Percentiles rank a stretch among this genome's conserved stretches.
phyloP scores from a whole-genome alignment of 768 basidiomycete species.

The Psilocybe azurescens region DNA sequence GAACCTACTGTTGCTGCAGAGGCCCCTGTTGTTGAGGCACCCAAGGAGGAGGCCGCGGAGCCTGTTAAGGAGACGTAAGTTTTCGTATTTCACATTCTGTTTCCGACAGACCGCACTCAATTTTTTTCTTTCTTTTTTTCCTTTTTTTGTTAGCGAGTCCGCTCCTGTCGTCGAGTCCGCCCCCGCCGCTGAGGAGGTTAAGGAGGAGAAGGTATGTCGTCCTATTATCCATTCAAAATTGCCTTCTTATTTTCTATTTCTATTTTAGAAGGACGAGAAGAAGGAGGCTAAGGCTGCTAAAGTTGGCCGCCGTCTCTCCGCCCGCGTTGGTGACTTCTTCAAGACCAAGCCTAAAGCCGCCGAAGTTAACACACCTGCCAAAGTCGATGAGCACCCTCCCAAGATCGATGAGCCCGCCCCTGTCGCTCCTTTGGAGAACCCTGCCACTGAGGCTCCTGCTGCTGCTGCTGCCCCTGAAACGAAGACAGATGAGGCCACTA shows the following conservation, averaged over 20 bases:
- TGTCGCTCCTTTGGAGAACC: constrained; percentile 85
- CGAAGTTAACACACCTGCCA: constrained; percentile 70
- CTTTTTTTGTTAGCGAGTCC: constrained; percentile 27
- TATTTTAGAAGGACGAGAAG: constrained; percentile 54
- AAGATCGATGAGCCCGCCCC: constrained; percentile 84
- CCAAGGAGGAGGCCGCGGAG: constrained; percentile 24
- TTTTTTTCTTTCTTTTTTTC: too few relatives aligned
- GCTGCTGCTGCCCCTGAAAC: constrained; percentile 42
- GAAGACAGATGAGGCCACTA: constrained; percentile 41
- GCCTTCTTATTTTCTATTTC: background rate
- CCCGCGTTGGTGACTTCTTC: constrained; percentile 85
- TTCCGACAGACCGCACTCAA: background rate
- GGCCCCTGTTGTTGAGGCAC: constrained; percentile 25
- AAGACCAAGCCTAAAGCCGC: constrained; percentile 71
- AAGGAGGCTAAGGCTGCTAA: constrained; percentile 59
- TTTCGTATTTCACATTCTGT: background rate
- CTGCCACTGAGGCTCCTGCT: constrained; percentile 55
- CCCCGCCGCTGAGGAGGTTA: constrained; percentile 51
- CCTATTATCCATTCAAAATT: background rate
- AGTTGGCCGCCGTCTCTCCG: constrained; percentile 83
- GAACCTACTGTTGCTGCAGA: constrained; percentile 45
- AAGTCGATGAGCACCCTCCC: constrained; percentile 90
- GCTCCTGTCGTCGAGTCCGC: constrained; percentile 49
- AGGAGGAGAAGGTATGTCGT: constrained; percentile 64
- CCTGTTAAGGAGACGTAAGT: constrained; percentile 51